Evolutionary conservation across 2,329 filamentous ascomycete species (phyloP), one percentile per base, ranked within the genome.

Genomic region (Alternaria sp.): DNA sequence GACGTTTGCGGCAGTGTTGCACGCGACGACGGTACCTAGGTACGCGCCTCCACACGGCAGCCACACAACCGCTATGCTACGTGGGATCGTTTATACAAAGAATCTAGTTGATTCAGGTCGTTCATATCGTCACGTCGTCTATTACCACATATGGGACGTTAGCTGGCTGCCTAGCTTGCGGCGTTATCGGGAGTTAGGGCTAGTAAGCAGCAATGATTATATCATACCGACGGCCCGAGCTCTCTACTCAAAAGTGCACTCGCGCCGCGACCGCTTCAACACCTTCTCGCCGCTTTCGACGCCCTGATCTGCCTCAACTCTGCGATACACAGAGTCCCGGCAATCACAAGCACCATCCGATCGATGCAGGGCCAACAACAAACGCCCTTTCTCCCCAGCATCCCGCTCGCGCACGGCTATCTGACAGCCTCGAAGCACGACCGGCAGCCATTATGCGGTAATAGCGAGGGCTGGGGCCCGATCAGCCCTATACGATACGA

Each of bases 381-480:
- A 70, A 74, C 73, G 40, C 77, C 76, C 52, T 71, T 80, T 58
- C 68, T 73, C 68, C 63, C 67, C 61, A 40, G 69, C 63, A 60
- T 65, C 62, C 68, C 66, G 64, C 69, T 66, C 54, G 65, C 68
- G 57, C 63, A 71, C 65, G 75, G 76, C 70, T 92, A 92, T 79
- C 85, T 92, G 63, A 84, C 74, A 34, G 78, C 81, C 20, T 78
- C 78, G 50, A 68, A 66, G 53, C 65, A 69, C 53, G 70, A 77
- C 57, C 81, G 81, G 67, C 91, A 96, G 77, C 89, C 92, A 59
- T 84, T 97, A 79, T 98, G 94, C 81, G 88, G 91, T 78, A 95
- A 97, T 80, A 84, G 85, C 56, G 94, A 98, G 81, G 96, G 95
- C 73, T 99, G 95, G 95, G 96, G 96, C 1, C 95, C 95, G 22